Conservation (phyloP, 768 basidiomycete genomes). For the Rhodosporidiobolus sp. region DNA sequence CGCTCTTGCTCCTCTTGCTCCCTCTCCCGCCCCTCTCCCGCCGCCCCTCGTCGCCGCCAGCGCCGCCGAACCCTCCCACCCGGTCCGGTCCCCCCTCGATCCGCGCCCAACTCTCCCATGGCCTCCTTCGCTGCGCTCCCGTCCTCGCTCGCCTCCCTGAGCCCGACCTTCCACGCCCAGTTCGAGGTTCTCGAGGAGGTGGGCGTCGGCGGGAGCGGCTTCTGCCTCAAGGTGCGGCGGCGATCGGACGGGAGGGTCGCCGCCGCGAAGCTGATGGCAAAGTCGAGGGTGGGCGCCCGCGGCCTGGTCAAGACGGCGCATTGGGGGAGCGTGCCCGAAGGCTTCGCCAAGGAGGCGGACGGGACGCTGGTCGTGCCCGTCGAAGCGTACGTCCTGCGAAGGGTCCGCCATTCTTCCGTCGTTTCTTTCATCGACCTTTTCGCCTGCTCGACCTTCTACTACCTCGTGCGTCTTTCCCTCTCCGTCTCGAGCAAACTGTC, state of each 20-base stretch:
- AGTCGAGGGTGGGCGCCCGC: conserved; percentile 20
- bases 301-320: conserved; percentile 39
- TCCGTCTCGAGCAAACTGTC: neutral
- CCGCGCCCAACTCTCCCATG: neutral
- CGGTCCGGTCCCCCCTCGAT: neutral
- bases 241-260: conserved; percentile 62
- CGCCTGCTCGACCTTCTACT: conserved; percentile 76
- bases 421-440: conserved; percentile 77
- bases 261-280: conserved; percentile 85
- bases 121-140: conserved; percentile 8
- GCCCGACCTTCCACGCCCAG: conserved; percentile 40
- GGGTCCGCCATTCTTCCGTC: conserved; percentile 71
- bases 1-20: neutral
- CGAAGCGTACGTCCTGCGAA: conserved; percentile 72
- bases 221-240: conserved; percentile 80
- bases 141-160: conserved; percentile 11
- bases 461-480: conserved; percentile 55
- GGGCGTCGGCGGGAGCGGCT: conserved; percentile 90
- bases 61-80: neutral
- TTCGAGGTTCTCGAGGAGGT: conserved; percentile 52
- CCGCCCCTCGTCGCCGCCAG: neutral
- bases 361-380: conserved; percentile 58
- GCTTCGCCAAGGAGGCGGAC: conserved; percentile 9
- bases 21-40: neutral
- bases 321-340: conserved; percentile 5